phyloP scores from a whole-genome alignment of 73 alveolate species.

The Paramecium sonneborni region DNA sequence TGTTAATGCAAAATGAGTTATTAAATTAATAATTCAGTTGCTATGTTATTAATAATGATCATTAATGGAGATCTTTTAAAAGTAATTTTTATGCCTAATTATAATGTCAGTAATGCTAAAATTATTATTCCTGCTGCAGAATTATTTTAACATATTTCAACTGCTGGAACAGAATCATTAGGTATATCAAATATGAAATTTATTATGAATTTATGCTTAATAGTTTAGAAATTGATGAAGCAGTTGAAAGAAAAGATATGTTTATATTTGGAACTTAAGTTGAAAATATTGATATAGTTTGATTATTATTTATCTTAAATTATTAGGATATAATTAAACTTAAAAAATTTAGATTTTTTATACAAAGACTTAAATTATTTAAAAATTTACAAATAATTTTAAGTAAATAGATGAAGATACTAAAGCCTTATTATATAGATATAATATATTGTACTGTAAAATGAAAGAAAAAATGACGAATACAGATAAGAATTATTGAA shows the following conservation, averaged over 20 bases:
- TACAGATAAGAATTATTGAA: conserved; percentile 56
- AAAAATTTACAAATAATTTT: too few species aligned
- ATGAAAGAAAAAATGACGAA: conserved; percentile 60
- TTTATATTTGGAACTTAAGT: conserved; percentile 75
- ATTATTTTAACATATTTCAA: conserved; percentile 95
- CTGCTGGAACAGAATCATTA: conserved; percentile 97
- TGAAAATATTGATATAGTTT: conserved; percentile 58
- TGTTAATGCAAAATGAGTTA: conserved; percentile 94
- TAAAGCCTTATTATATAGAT: too few species aligned
- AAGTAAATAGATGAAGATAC: too few species aligned
- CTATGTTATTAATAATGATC: conserved; percentile 86
- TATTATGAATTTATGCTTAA: conserved; percentile 97
- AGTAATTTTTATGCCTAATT: conserved; percentile 95
- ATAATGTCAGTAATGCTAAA: conserved; percentile 95
- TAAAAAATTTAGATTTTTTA: too few species aligned
- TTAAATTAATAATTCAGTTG: conserved; percentile 89
- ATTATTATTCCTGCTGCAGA: conserved; percentile 99
- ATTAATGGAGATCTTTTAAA: conserved; percentile 85
- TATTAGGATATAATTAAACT: too few species aligned
- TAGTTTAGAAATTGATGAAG: conserved; percentile 97
- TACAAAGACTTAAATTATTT: too few species aligned
- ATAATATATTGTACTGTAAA: too few species aligned
- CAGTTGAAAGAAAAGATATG: conserved; percentile 92
- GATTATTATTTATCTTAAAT: too few species aligned
- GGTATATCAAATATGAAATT: conserved; percentile 93